Conservation (phyloP, 768 basidiomycete species). For the Serendipita vermifera region DNA sequence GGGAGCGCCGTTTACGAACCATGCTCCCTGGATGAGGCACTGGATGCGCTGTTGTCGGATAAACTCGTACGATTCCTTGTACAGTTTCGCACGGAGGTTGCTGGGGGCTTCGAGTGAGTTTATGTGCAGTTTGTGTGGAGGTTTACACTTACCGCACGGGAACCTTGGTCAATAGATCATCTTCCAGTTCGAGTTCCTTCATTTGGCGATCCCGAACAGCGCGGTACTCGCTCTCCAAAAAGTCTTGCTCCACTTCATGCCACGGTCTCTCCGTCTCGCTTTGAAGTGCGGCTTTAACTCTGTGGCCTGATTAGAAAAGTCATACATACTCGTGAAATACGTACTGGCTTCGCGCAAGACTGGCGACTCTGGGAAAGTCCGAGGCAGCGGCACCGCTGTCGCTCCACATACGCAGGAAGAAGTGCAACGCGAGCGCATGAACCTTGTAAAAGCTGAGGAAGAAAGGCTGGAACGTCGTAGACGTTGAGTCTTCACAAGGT, state of each 20-base stretch:
- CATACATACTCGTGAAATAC: constrained; percentile 23
- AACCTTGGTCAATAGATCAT: constrained; percentile 73
- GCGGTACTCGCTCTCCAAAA: constrained; percentile 70
- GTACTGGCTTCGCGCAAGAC: constrained; percentile 73
- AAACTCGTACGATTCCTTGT: constrained; percentile 83
- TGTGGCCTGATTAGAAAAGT: constrained; percentile 22
- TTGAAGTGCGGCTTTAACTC: constrained; percentile 63
- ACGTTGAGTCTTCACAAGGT: constrained; percentile 48
- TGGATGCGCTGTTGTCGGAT: constrained; percentile 80
- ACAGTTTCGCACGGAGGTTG: constrained; percentile 70
- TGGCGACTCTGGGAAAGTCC: constrained; percentile 69
- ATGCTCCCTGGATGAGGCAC: constrained; percentile 77
- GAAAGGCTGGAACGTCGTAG: constrained; percentile 73
- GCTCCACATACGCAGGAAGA: constrained; percentile 88
- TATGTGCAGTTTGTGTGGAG: not conserved
- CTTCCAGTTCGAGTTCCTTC: constrained; percentile 79
- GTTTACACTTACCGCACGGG: constrained; percentile 56
- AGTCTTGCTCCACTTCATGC: constrained; percentile 74
- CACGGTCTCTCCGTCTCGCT: constrained; percentile 63
- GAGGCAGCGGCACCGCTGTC: constrained; percentile 66
- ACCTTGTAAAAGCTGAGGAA: constrained; percentile 75
- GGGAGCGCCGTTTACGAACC: constrained; percentile 76
- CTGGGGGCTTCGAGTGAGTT: constrained; percentile 26
- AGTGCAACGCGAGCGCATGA: constrained; percentile 66
- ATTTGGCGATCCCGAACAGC: constrained; percentile 79